Evolutionary conservation across 2,329 filamentous ascomycete species (phyloP).

Genomic region (Rutstroemia sydowiana): DNA sequence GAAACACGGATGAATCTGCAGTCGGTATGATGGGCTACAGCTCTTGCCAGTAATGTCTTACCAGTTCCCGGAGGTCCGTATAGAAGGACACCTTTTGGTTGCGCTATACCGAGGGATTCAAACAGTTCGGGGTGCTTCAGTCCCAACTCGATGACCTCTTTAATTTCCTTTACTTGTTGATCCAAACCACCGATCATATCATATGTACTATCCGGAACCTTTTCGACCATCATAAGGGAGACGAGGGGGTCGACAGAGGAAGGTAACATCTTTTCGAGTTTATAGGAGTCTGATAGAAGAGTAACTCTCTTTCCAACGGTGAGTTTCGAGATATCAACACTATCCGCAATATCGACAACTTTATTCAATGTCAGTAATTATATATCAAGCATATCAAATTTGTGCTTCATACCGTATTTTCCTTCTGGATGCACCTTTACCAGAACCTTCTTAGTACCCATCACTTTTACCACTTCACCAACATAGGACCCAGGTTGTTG

Average conservation of each 20-base stretch:
- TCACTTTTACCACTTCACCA: slow-evolving; percentile 99
- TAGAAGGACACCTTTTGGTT: slow-evolving; percentile 90
- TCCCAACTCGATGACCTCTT: slow-evolving; percentile 97
- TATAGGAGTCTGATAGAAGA: slow-evolving; percentile 93
- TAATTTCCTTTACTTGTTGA: slow-evolving; percentile 99
- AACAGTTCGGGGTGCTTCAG: slow-evolving; percentile 90
- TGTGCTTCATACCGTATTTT: slow-evolving; percentile 76
- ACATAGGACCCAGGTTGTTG: slow-evolving; percentile 98
- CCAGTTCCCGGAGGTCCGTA: slow-evolving; percentile 97
- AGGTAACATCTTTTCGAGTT: slow-evolving; percentile 95
- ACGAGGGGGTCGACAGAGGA: slow-evolving; percentile 97
- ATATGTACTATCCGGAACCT: slow-evolving; percentile 98
- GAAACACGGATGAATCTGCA: slow-evolving; percentile 98
- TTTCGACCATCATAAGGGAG: slow-evolving; percentile 99
- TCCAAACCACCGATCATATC: slow-evolving; percentile 99
- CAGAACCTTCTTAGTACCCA: slow-evolving; percentile 98
- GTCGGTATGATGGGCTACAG: slow-evolving; percentile 90
- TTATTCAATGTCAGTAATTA: neutral
- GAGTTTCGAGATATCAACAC: slow-evolving; percentile 90
- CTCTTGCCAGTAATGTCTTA: slow-evolving; percentile 96
- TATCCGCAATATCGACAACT: slow-evolving; percentile 96
- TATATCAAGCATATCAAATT: neutral
- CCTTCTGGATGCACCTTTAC: slow-evolving; percentile 99
- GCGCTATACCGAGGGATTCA: slow-evolving; percentile 92
- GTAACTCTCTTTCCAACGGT: slow-evolving; percentile 97